Base-by-base conservation (phyloP, 2,329 filamentous ascomycete species). In the Colletotrichum godetiae region DNA sequence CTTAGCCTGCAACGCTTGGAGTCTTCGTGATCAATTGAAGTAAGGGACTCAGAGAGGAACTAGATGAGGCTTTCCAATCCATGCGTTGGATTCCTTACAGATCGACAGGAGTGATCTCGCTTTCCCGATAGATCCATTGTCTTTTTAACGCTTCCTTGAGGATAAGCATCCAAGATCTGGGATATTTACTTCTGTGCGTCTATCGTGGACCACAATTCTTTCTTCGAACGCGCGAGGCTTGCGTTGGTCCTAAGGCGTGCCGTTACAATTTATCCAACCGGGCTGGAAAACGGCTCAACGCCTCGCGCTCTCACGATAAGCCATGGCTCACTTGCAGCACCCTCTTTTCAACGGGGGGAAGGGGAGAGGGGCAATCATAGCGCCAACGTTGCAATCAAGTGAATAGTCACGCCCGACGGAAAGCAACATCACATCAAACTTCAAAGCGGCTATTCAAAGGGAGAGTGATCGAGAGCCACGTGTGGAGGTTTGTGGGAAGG, bases 161-260 rank as follows among this genome's bases (percentile, higher is more conserved):
- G 27, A 35, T 22, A 29, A 22, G 24, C 22, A 24, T n/a, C n/a
- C n/a, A 31, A 61, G 55, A 42, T 73, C 22, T 61, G 27, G 49
- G 67, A 29, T 46, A n/a, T 24, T 12, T 1, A 12, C 29, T 46
- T 42, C 35, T 33, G 33, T 52, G 59, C 46, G 42, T 46, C 33
- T 46, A 49, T 64, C 59, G 52, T 6, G 7, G 12, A 29, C 46
- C 22, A 22, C n/a, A 12, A 3, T 33, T 24, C 63, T 59, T 33
- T 22, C 33, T 60, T 61, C 57, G 53, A 53, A 52, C n/a, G 27
- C 19, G 19, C 10, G 5, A 10, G 15, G 22, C 15, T 5, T 15
- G n/a, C 8, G 46, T 73, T 37, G 8, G 33, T 15, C 70, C 60
- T 67, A 61, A 66, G 70, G 60, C 70, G 56, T 49, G 29, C 70